Evolutionary conservation across 768 basidiomycete genomes (phyloP).

Genomic region (Amanita rubescens): DNA sequence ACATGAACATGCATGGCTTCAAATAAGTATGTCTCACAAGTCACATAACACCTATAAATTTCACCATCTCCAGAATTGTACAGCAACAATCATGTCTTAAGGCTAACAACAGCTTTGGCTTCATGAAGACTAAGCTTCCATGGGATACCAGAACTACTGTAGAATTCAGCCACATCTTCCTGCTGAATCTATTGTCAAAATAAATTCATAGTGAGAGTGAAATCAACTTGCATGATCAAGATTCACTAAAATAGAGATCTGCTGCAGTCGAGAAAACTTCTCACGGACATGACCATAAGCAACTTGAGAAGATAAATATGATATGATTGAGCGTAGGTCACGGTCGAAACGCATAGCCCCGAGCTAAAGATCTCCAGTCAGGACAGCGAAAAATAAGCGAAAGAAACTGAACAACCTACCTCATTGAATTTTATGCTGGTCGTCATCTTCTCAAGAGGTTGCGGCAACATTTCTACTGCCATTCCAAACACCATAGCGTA

Average conservation of each 20-base stretch:
- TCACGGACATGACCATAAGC: constrained; percentile 86
- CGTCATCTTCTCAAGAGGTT: constrained; percentile 92
- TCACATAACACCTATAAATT: too few species aligned
- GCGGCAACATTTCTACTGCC: constrained; percentile 79
- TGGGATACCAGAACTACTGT: constrained; percentile 84
- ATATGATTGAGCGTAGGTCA: constrained; percentile 77
- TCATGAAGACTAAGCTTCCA: constrained; percentile 81
- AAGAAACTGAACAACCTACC: too few species aligned
- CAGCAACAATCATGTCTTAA: constrained; percentile 50
- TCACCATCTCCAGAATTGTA: too few species aligned
- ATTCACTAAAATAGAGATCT: constrained; percentile 88
- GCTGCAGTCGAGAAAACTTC: constrained; percentile 87
- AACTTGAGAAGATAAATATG: constrained; percentile 83
- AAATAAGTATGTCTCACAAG: too few species aligned
- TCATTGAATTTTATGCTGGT: constrained; percentile 81
- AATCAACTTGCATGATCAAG: constrained; percentile 58
- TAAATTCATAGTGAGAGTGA: too few species aligned
- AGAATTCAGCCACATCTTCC: constrained; percentile 93
- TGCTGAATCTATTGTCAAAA: constrained; percentile 41
- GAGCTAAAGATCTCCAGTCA: constrained; percentile 42
- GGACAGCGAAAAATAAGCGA: too few species aligned
- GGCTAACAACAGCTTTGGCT: constrained; percentile 57
- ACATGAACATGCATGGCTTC: too few species aligned
- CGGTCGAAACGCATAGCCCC: constrained; percentile 95
- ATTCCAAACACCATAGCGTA: constrained; percentile 82